A percentile compares a stretch with the other conserved stretches of the same genome.
phyloP scores from a whole-genome alignment of 345 rosid species.

The Sisymbrium irio region DNA sequence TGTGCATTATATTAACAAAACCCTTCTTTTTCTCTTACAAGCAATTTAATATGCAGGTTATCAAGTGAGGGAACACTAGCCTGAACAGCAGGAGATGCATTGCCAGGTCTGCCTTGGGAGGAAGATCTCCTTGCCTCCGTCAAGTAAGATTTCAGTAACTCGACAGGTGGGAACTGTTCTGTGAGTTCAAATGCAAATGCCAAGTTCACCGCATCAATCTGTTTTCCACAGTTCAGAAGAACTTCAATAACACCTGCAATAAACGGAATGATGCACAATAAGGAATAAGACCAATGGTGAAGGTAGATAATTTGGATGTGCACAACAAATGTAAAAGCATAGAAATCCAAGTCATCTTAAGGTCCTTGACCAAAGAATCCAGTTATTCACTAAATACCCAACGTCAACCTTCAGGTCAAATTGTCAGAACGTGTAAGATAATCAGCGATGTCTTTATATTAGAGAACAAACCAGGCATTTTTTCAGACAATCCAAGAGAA shows the following conservation, averaged over 20 bases:
- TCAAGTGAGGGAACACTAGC: conserved; percentile 37
- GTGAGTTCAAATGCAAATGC: conserved; percentile 95
- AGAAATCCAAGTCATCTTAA: background rate
- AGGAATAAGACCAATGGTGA: conserved; percentile 6
- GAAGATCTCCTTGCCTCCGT: conserved; percentile 71
- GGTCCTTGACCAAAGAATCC: background rate
- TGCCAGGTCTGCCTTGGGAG: conserved; percentile 63
- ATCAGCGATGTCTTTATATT: background rate
- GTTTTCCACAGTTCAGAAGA: conserved; percentile 81
- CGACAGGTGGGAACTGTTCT: conserved; percentile 76
- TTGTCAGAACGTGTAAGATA: background rate
- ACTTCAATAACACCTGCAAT: conserved; percentile 77
- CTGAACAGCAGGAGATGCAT: conserved; percentile 59
- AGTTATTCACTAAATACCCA: background rate
- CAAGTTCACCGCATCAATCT: conserved; percentile 94
- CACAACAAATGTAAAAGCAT: background rate
- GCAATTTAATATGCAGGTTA: background rate
- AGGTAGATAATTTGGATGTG: conserved; percentile 11
- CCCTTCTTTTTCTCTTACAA: background rate
- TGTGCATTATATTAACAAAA: background rate
- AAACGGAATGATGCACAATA: background rate
- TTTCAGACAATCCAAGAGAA: conserved; percentile 78
- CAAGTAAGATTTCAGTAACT: conserved; percentile 77
- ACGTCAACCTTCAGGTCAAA: background rate
- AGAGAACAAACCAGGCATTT: conserved; percentile 86